Base-by-base conservation (phyloP, 495 filamentous ascomycete genomes). In the Hyaloscypha variabilis region DNA sequence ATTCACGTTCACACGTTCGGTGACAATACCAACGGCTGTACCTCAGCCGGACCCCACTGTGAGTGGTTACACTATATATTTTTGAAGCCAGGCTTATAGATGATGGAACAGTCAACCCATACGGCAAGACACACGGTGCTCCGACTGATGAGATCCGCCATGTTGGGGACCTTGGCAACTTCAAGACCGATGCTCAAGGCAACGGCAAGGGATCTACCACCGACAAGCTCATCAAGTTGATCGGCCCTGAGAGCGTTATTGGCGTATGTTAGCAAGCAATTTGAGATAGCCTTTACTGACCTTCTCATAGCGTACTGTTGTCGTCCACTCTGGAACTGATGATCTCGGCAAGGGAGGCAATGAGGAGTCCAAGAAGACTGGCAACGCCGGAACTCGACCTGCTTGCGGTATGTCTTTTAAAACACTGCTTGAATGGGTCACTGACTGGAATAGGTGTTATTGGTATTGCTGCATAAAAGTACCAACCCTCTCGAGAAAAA, bases 11-110 rank as follows among this genome's bases (percentile, higher is more conserved):
- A 98, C 83, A 90, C 95, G 81, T 99, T 97, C 75, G 95, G 96
- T 78, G 95, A 97, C 87, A 98, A 97, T 86, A 97, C 96, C 84
- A 99, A 98, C 81, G 95, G 96, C 78, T 99, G 95, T 89, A 98
- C 95, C 63, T 94, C 90, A 65, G 95, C 95, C 59, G 95, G 95
- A 51, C 93, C 95, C 72, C 95, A 99, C 81, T 98, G 92, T 95
- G 86, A 74, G 90, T 79, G 29, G 36, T 14, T n/a, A 14, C 19
- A 56, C 51, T 21, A 49, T 39, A n/a, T 11, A 58, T 60, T 25
- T 25, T 54, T 49, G 31, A 23, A 39, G 8, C 19, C 60, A 50
- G 34, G 34, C 58, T 71, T 56, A 71, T 60, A 13, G 13, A 50
- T 24, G 26, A 63, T 75, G 95, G 92, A 30, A 63, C 74, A 96